Conservation (phyloP, 768 basidiomycete species). For the Neoboletus brunneissimus region DNA sequence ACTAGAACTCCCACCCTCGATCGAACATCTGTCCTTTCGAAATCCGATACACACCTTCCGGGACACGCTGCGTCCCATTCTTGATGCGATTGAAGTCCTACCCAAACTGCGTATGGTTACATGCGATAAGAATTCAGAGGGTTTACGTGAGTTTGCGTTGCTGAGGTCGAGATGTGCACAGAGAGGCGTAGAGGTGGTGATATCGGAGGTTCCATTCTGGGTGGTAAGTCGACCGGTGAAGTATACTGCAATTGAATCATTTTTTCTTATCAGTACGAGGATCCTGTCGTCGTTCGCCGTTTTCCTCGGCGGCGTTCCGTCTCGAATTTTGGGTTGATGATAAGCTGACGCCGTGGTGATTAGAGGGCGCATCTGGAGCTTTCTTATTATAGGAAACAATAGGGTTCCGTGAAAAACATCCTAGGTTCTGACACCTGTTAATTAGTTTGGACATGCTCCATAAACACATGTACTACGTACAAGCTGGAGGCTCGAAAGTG, state of each 20-base stretch:
- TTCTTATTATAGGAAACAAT: too few relatives aligned
- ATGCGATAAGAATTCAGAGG: conserved; percentile 28
- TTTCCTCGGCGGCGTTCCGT: conserved; percentile 39
- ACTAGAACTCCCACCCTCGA: conserved; percentile 32
- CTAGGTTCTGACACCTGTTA: too few relatives aligned
- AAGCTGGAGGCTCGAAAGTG: neutral
- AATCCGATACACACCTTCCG: conserved; percentile 25
- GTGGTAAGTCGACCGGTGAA: conserved; percentile 30
- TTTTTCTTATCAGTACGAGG: conserved; percentile 32
- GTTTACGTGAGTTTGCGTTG: conserved; percentile 20
- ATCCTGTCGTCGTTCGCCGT: conserved; percentile 31
- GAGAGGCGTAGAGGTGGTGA: conserved; percentile 28
- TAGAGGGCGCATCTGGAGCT: neutral
- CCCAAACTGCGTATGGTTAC: conserved; percentile 38
- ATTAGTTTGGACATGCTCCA: neutral
- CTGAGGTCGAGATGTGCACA: conserved; percentile 30
- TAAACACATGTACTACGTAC: neutral
- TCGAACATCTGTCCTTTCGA: conserved; percentile 42
- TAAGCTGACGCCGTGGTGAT: conserved; percentile 5
- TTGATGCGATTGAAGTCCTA: conserved; percentile 32
- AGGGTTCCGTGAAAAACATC: neutral
- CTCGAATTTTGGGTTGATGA: conserved; percentile 38
- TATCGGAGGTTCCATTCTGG: conserved; percentile 32
- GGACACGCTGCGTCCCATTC: conserved; percentile 27
- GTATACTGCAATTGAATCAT: neutral